phyloP scores from a whole-genome alignment of 192 early-diverging fungal genomes.

The Gorgonomyces haynaldii region DNA sequence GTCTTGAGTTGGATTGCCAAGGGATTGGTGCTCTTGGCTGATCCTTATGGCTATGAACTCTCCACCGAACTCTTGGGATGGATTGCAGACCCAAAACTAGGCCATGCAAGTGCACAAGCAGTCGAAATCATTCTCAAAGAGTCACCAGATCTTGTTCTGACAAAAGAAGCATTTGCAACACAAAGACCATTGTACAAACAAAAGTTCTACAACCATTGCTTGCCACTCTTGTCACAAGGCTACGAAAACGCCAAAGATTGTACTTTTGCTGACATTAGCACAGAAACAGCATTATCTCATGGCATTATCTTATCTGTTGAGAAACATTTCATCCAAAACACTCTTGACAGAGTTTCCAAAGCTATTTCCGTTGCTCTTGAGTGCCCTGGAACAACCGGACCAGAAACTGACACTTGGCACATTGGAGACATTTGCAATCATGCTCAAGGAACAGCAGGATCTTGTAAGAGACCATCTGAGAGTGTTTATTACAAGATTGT shows the following conservation, averaged over 20 bases:
- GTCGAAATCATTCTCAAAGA: conserved; percentile 69
- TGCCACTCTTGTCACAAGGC: conserved; percentile 15
- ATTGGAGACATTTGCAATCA: conserved; percentile 62
- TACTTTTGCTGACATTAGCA: no score
- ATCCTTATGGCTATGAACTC: conserved; percentile 41
- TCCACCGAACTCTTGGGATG: conserved; percentile 38
- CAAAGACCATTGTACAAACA: conserved; percentile 70
- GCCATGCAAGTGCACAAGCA: conserved; percentile 46
- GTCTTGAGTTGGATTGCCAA: conserved; percentile 47
- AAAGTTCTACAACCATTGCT: conserved; percentile 65
- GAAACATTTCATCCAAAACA: conserved; percentile 72
- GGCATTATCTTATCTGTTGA: conserved; percentile 69
- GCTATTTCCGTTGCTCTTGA: conserved; percentile 70
- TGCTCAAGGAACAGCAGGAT: conserved; percentile 57
- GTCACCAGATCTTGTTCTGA: conserved; percentile 49
- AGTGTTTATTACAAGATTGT: conserved; percentile 15
- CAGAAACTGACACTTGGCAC: conserved; percentile 58
- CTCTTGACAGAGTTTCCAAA: conserved; percentile 63
- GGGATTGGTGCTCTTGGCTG: conserved; percentile 45
- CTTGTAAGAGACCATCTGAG: conserved; percentile 44
- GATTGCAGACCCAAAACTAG: conserved; percentile 30
- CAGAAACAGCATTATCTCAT: conserved; percentile 68
- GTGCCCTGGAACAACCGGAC: conserved; percentile 56
- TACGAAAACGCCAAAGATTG: conserved; percentile 15
- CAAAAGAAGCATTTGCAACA: conserved; percentile 53